Base-by-base conservation (phyloP, 306 rosid species). In the Luffa acutangula region DNA sequence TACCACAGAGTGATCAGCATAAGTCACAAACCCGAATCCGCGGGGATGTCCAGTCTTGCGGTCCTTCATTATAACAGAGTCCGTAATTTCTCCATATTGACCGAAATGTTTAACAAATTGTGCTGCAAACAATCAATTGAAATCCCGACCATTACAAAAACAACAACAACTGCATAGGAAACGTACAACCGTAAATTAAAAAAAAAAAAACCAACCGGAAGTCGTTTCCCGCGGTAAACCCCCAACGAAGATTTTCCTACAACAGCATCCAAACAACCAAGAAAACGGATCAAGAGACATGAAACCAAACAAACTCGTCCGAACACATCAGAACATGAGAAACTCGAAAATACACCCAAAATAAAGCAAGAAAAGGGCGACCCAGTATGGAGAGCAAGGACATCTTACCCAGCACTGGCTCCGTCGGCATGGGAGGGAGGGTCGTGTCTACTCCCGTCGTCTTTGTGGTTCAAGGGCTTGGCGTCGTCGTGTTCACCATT, bases 211-310 rank as follows among this genome's bases (percentile, higher is more conserved):
- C 93, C 87, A 86, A 94, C 98, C 96, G 76, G 90, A 80, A 42
- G 97, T 94, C 34, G 98, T 94, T 86, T 91, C 97, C 86, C 97
- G 89, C 57, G 98, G 95, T 89, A 94, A 89, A 84, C 98, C 98
- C 63, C 97, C 98, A 84, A 94, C 91, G 77, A 94, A 94, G 58
- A 94, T 94, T 86, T 94, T 94, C 87, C 97, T 94, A 94, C 96
- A 90, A 87, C 88, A 87, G 14, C 25, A 45, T 82, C 81, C 59
- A 69, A 78, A 69, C 31, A 56, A 2, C 9, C 0, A 84, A 75
- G 65, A 84, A 82, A 67, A 66, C 62, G 10, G 69, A 17, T 8
- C 70, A 79, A 18, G 21, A 51, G 33, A 34, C 62, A 51, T 7
- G 33, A 74, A 51, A 74, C 20, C 9, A 74, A 51, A 31, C 7